Evolutionary conservation across 1,284 basidiomycete species (phyloP).

Genomic region (Papiliotrema fonsecae): DNA sequence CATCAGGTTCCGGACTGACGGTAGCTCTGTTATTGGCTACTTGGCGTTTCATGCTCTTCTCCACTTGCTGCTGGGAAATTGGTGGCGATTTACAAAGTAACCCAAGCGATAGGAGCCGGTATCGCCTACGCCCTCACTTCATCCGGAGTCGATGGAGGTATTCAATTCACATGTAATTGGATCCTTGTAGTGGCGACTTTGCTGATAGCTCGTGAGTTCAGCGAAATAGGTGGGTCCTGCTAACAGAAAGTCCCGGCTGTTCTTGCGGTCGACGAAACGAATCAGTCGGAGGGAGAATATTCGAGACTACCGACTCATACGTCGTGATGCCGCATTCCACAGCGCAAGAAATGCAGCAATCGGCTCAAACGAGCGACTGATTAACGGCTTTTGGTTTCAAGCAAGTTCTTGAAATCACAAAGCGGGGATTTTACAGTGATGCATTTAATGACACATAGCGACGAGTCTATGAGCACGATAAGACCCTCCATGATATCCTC

Average conservation of each 20-base stretch:
- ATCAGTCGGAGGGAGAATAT: background rate
- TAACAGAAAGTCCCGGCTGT: background rate
- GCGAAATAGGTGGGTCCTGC: background rate
- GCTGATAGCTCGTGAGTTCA: background rate
- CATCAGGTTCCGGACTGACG: background rate
- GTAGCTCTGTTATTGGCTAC: conserved; percentile 23
- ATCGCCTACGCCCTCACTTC: conserved; percentile 9
- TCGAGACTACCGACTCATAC: background rate
- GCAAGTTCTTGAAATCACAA: background rate
- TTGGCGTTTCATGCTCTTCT: conserved; percentile 21
- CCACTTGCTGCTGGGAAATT: conserved; percentile 18
- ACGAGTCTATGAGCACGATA: no score
- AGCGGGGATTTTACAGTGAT: no score
- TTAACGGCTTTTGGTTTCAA: background rate
- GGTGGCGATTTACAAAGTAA: conserved; percentile 23
- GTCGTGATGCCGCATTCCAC: background rate
- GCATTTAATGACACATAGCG: no score
- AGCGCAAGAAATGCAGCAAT: background rate
- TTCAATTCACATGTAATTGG: background rate
- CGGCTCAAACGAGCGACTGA: background rate
- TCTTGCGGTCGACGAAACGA: background rate
- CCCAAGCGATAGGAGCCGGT: conserved; percentile 18
- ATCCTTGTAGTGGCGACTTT: background rate
- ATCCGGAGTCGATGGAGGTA: background rate
- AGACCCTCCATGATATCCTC: no score